phyloP scores from a whole-genome alignment of 1,139 yeast genomes.

The Candida sp. region DNA sequence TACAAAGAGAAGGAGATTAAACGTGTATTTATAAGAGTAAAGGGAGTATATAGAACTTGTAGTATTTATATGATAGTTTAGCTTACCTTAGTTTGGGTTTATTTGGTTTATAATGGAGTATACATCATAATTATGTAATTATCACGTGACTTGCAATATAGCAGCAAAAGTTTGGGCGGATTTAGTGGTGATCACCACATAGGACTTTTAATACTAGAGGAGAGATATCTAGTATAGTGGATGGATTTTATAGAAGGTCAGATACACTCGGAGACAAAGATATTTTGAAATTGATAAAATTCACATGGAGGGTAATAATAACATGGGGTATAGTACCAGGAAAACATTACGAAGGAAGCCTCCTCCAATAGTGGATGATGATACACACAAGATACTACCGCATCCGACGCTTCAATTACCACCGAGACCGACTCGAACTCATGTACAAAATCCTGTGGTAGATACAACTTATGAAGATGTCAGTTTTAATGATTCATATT shows the following conservation, averaged over 20 bases:
- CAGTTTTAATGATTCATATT: conserved; percentile 9
- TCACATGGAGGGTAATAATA: neutral
- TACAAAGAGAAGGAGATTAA: too few relatives aligned
- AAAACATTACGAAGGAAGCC: conserved; percentile 27
- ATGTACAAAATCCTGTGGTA: neutral
- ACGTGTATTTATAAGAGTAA: too few relatives aligned
- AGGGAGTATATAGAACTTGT: too few relatives aligned
- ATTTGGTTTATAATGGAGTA: too few relatives aligned
- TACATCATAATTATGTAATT: too few relatives aligned
- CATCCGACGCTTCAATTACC: neutral
- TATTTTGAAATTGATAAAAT: neutral
- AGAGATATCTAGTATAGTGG: neutral
- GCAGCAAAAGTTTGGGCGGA: neutral
- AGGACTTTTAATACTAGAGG: too few relatives aligned
- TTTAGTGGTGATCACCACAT: too few relatives aligned
- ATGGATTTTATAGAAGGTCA: too few relatives aligned
- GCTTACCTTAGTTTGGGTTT: too few relatives aligned
- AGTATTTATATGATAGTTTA: too few relatives aligned
- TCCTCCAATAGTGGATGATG: conserved; percentile 17
- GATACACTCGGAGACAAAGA: too few relatives aligned
- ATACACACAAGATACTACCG: neutral
- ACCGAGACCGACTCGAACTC: neutral
- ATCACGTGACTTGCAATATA: conserved; percentile 1
- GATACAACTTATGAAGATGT: neutral
- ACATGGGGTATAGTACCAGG: conserved; percentile 7